These are phyloP conservation scores for Cladosporium velox DNA, from an alignment of 2,329 filamentous ascomycete species.

Conservation along the genomic window DNA sequence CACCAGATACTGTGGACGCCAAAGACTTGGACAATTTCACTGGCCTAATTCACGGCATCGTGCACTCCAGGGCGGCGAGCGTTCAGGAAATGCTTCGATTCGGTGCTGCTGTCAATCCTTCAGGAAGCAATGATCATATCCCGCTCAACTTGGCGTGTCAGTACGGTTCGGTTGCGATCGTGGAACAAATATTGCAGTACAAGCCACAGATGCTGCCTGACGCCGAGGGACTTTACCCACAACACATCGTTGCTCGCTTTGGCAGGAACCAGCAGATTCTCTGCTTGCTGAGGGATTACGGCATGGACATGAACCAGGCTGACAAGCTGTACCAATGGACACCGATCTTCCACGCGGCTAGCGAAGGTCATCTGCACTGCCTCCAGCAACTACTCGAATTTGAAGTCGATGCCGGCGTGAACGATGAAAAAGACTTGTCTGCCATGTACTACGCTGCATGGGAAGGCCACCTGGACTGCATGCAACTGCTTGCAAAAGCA, in stretches of 20 bases:
- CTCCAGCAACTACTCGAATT: constrained; percentile 78
- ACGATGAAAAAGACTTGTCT: constrained; percentile 89
- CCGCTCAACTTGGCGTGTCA: constrained; percentile 94
- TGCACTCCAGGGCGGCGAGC: constrained; percentile 79
- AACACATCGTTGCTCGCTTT: constrained; percentile 90
- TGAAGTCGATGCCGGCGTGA: constrained; percentile 73
- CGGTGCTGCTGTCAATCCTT: constrained; percentile 82
- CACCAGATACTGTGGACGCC: constrained; percentile 75
- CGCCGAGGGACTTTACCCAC: constrained; percentile 94
- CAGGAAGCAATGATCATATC: constrained; percentile 85
- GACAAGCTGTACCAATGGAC: constrained; percentile 99
- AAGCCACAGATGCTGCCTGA: constrained; percentile 85
- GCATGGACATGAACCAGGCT: constrained; percentile 85
- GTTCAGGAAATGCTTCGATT: constrained; percentile 75
- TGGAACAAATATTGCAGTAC: constrained; percentile 78
- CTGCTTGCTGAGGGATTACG: constrained; percentile 77
- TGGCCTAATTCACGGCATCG: constrained; percentile 90
- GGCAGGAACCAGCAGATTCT: constrained; percentile 79
- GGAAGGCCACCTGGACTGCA: constrained; percentile 95
- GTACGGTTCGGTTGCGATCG: constrained; percentile 81
- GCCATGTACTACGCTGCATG: constrained; percentile 98
- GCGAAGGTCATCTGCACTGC: constrained; percentile 90
- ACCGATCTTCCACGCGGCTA: constrained; percentile 91
- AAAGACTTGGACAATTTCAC: constrained; percentile 98
- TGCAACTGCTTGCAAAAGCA: constrained; percentile 74